Percentiles rank a stretch among this genome's conserved stretches.
These are phyloP conservation scores for Fonsecaea erecta DNA, from an alignment of 2,329 filamentous ascomycete genomes.

Conservation along the genomic window DNA sequence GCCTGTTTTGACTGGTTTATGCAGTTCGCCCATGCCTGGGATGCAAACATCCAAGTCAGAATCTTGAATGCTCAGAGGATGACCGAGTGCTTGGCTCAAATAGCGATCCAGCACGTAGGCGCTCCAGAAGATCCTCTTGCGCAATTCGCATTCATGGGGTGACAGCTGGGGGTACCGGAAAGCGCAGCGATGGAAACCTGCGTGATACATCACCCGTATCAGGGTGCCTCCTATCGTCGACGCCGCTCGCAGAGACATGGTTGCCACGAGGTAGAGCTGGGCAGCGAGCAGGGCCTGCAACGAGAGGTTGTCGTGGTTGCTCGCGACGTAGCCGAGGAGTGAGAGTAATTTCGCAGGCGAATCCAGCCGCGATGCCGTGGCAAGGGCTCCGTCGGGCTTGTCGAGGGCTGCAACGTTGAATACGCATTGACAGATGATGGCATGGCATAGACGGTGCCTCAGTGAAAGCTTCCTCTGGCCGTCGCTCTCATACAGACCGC, in stretches of 20 bases:
- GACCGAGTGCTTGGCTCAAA: conserved; percentile 61
- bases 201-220: conserved; percentile 60
- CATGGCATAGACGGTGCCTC: conserved; percentile 52
- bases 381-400: conserved; percentile 46
- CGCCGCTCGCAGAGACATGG: conserved; percentile 62
- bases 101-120: conserved; percentile 62
- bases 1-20: conserved; percentile 13
- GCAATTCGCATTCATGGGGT: conserved; percentile 52
- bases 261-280: conserved; percentile 61
- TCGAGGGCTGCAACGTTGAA: conserved; percentile 57
- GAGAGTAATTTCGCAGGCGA: conserved; percentile 55
- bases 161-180: conserved; percentile 58
- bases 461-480: conserved; percentile 38
- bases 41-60: conserved; percentile 63
- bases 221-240: conserved; percentile 61
- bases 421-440: conserved; percentile 59
- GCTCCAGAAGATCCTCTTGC: conserved; percentile 62
- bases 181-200: conserved; percentile 64
- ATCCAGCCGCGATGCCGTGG: conserved; percentile 51
- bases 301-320: conserved; percentile 49
- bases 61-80: conserved; percentile 61
- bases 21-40: conserved; percentile 21
- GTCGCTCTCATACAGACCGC: conserved; percentile 42
- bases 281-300: conserved; percentile 60
- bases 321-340: conserved; percentile 53